Conservation (phyloP, 2,329 filamentous ascomycete species). For the Claviceps arundinis region DNA sequence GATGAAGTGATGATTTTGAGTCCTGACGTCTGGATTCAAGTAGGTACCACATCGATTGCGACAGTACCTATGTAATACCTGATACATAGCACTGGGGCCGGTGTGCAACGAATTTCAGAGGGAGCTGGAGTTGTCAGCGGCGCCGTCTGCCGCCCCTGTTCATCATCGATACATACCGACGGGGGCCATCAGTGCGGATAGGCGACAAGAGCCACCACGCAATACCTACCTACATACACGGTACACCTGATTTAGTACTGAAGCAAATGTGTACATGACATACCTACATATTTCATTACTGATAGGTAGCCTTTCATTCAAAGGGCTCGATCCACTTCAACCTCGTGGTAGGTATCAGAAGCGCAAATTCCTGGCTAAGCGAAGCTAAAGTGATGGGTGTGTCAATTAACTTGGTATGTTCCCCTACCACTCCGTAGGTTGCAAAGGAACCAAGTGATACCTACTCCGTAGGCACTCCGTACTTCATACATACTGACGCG, state of each 20-base stretch:
- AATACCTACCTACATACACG: too few species aligned
- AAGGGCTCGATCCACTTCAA: not conserved
- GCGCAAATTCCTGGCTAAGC: not conserved
- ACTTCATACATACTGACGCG: not conserved
- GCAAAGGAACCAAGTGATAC: constrained; percentile 1
- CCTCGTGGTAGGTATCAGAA: not conserved
- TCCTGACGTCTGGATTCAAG: not conserved
- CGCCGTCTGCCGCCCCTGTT: constrained; percentile 1
- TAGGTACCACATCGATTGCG: not conserved
- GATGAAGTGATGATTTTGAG: not conserved
- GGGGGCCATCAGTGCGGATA: not conserved
- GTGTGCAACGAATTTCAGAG: not conserved
- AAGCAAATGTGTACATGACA: too few species aligned
- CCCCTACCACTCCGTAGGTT: not conserved
- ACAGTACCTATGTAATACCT: not conserved
- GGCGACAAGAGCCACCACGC: not conserved
- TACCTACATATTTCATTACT: not conserved
- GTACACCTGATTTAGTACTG: not conserved
- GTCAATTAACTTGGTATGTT: not conserved
- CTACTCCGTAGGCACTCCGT: too few species aligned
- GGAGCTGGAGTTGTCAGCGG: not conserved
- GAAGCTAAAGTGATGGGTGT: not conserved
- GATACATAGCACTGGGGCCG: not conserved
- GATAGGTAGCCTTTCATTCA: not conserved
- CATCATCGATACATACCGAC: not conserved